A percentile compares a stretch with the other conserved stretches of the same genome.
Evolutionary conservation across 257 asterid species (phyloP).

Genomic region (Ajuga chamaepitys): DNA sequence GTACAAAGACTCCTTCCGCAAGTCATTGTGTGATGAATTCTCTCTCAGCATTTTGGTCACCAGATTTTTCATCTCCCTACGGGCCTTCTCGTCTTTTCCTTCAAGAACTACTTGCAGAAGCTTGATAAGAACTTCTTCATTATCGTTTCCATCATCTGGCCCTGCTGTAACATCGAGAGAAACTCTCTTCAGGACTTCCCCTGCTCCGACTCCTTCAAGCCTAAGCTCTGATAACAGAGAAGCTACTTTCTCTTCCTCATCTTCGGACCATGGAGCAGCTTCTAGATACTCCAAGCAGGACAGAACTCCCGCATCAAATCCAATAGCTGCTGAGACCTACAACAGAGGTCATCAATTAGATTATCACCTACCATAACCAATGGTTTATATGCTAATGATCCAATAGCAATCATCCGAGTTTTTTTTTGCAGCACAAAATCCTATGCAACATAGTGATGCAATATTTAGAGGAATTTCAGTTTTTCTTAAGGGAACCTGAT

Average conservation of each 20-base stretch:
- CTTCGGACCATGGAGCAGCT: slow-evolving; percentile 99
- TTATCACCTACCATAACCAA: background rate
- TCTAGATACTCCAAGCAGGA: slow-evolving; percentile 91
- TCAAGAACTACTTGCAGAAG: slow-evolving; percentile 81
- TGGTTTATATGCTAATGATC: background rate
- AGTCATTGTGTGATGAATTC: slow-evolving; percentile 64
- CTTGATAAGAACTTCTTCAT: slow-evolving; percentile 75
- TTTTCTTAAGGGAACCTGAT: too few species aligned
- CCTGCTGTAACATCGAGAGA: slow-evolving; percentile 55
- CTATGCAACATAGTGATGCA: background rate
- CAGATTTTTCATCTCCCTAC: slow-evolving; percentile 82
- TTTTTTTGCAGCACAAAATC: background rate
- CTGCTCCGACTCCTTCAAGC: slow-evolving; percentile 81
- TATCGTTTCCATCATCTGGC: slow-evolving; percentile 32
- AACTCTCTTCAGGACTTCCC: slow-evolving; percentile 84
- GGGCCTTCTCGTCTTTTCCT: slow-evolving; percentile 95
- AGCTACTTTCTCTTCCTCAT: slow-evolving; percentile 90
- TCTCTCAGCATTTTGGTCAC: slow-evolving; percentile 82
- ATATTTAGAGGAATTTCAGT: background rate
- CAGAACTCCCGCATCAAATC: slow-evolving; percentile 85
- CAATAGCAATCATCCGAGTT: background rate
- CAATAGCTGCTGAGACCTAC: slow-evolving; percentile 92
- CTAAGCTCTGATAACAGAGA: slow-evolving; percentile 74
- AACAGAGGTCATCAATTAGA: background rate
- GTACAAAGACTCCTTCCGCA: slow-evolving; percentile 77